A percentile compares a stretch with the other conserved stretches of the same genome.
Evolutionary conservation across 768 basidiomycete species (phyloP).

Genomic region (Amanita molliuscula): DNA sequence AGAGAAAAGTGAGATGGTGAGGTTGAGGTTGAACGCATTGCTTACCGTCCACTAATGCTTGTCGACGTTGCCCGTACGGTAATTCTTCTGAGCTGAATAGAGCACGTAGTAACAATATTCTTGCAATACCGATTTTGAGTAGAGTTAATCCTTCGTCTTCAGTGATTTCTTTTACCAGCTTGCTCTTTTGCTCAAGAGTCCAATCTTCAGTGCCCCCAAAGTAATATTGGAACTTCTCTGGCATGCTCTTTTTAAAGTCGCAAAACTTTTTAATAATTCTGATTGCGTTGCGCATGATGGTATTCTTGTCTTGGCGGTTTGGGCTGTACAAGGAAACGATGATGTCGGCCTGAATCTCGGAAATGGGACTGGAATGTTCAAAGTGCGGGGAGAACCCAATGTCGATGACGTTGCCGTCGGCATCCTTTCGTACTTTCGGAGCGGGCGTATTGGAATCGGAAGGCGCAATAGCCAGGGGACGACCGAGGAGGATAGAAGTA

Average conservation of each 20-base stretch:
- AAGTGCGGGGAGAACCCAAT: slow-evolving; percentile 72
- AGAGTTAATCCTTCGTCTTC: slow-evolving; percentile 78
- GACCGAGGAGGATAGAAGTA: slow-evolving; percentile 78
- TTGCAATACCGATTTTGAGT: slow-evolving; percentile 73
- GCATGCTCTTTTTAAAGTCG: slow-evolving; percentile 58
- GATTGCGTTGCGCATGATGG: slow-evolving; percentile 66
- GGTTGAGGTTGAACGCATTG: background rate
- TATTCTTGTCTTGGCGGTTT: slow-evolving; percentile 55
- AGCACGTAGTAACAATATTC: slow-evolving; percentile 69
- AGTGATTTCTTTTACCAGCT: slow-evolving; percentile 63
- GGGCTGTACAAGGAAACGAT: slow-evolving; percentile 81
- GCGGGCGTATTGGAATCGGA: slow-evolving; percentile 77
- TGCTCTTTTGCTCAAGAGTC: slow-evolving; percentile 51
- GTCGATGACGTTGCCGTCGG: slow-evolving; percentile 22
- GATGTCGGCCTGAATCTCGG: slow-evolving; percentile 82
- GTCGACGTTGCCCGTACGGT: slow-evolving; percentile 50
- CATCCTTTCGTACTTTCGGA: slow-evolving; percentile 33
- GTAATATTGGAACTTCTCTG: slow-evolving; percentile 63
- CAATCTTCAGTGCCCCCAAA: slow-evolving; percentile 75
- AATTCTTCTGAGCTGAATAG: slow-evolving; percentile 72
- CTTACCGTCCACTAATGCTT: slow-evolving; percentile 72
- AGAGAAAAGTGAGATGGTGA: background rate
- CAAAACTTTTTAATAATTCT: slow-evolving; percentile 72
- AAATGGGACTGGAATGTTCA: slow-evolving; percentile 61
- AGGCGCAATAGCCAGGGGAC: slow-evolving; percentile 74